Percentiles rank a stretch among this genome's conserved stretches.
These are phyloP conservation scores for Tanozyma kutaoensis DNA, from an alignment of 805 yeast genomes.

Conservation along the genomic window DNA sequence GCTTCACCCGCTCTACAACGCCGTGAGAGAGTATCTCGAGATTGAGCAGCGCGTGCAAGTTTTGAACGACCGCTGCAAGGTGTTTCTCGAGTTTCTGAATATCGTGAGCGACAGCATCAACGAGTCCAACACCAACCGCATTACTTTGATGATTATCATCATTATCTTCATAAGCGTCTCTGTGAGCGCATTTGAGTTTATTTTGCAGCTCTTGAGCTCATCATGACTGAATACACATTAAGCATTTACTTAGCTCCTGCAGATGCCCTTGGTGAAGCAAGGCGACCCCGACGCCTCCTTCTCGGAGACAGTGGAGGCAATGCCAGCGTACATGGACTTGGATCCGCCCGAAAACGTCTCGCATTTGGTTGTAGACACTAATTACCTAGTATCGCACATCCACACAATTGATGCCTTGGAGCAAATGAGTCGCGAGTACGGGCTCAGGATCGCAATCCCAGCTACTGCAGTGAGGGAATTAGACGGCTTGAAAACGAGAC, in stretches of 20 bases:
- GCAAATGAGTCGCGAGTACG: constrained; percentile 22
- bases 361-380: constrained; percentile 82
- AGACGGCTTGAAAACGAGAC: constrained; percentile 79
- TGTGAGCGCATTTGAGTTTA: constrained; percentile 64
- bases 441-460: constrained; percentile 53
- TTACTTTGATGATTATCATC: constrained; percentile 79
- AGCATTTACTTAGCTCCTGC: too few species aligned
- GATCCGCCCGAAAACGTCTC: too few species aligned
- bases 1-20: constrained; percentile 79
- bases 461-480: constrained; percentile 57
- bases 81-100: constrained; percentile 85
- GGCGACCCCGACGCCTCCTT: too few species aligned
- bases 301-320: too few species aligned
- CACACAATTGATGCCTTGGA: constrained; percentile 41
- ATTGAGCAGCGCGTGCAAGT: constrained; percentile 93
- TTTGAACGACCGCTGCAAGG: constrained; percentile 85
- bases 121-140: constrained; percentile 81
- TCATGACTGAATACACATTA: too few species aligned
- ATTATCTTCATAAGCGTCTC: constrained; percentile 68
- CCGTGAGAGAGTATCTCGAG: constrained; percentile 84
- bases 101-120: constrained; percentile 90
- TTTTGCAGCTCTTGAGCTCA: too few species aligned
- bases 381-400: constrained; percentile 63
- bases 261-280: too few species aligned
- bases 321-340: too few species aligned